Conservation (phyloP, 2,329 filamentous ascomycete species). For the Pseudogymnoascus sp. region DNA sequence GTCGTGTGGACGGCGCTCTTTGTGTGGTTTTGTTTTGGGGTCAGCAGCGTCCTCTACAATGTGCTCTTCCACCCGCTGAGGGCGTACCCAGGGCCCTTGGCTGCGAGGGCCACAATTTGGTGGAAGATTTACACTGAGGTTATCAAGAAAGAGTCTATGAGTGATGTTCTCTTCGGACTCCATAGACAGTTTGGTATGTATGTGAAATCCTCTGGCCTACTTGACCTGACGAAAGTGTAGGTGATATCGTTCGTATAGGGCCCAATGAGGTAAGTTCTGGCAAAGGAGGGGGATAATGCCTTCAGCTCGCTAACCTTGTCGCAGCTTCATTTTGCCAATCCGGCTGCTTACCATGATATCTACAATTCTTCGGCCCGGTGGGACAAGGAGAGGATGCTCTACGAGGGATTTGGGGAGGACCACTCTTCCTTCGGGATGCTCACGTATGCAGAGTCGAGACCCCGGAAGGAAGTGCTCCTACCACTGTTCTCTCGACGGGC, state of each 20-base stretch:
- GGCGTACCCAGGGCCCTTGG: conserved; percentile 5
- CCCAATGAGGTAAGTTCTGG: conserved; percentile 23
- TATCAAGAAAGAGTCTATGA: conserved; percentile 17
- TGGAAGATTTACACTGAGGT: conserved; percentile 5
- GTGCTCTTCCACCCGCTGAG: conserved; percentile 13
- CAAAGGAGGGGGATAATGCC: neutral
- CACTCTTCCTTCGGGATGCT: conserved; percentile 34
- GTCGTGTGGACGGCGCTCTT: neutral
- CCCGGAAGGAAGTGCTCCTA: conserved; percentile 34
- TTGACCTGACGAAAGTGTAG: conserved; percentile 14
- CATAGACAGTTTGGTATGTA: conserved; percentile 24
- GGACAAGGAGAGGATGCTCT: conserved; percentile 34
- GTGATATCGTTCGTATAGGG: conserved; percentile 23
- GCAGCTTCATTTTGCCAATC: conserved; percentile 35
- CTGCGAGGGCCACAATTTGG: conserved; percentile 11
- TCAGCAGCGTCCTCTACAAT: conserved; percentile 9
- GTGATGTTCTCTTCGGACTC: conserved; percentile 17
- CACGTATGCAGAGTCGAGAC: conserved; percentile 31
- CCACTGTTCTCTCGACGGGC: conserved; percentile 34
- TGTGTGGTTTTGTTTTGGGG: neutral
- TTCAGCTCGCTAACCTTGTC: neutral
- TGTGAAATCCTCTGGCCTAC: neutral
- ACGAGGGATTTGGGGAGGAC: conserved; percentile 33
- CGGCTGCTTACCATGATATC: conserved; percentile 34
- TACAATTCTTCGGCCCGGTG: conserved; percentile 33